Conservation (phyloP, 139 green algal species). For the Coelastrella sp. region DNA sequence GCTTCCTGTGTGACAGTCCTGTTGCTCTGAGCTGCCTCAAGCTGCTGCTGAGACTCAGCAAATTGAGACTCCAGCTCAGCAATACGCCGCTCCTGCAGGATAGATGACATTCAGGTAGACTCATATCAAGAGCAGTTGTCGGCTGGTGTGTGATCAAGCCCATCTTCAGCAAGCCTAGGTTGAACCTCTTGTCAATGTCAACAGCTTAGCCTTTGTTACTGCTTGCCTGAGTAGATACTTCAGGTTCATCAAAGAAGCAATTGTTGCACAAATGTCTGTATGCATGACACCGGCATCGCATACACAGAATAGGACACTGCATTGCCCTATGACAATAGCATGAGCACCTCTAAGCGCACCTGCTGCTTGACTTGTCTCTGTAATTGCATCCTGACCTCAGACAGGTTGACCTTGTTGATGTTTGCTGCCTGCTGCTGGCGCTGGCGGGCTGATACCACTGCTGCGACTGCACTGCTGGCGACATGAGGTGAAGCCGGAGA, state of each 20-base stretch:
- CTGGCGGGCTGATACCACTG: neutral
- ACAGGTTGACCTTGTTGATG: constrained; percentile 29
- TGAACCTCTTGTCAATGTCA: no score
- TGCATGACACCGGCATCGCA: no score
- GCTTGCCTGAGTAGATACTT: no score
- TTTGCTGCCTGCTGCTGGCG: neutral
- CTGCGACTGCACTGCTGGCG: neutral
- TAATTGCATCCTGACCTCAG: constrained; percentile 24
- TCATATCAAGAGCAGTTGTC: neutral
- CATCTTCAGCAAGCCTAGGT: no score
- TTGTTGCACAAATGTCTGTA: no score
- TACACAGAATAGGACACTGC: neutral
- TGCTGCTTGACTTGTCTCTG: constrained; percentile 44
- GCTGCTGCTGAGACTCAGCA: constrained; percentile 48
- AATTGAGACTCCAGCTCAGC: constrained; percentile 48
- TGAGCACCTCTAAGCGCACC: neutral
- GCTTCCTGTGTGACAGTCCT: constrained; percentile 38
- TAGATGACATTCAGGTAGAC: neutral
- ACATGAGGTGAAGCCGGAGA: neutral
- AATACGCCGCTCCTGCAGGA: constrained; percentile 43
- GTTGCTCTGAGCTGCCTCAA: constrained; percentile 48
- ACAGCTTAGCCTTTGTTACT: no score
- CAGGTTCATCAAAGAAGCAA: no score
- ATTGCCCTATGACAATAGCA: no score
- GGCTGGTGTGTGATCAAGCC: neutral